Evolutionary conservation across 1,284 basidiomycete species (phyloP), one percentile per base, ranked within the genome.

Genomic region (Jaminaea rosea): DNA sequence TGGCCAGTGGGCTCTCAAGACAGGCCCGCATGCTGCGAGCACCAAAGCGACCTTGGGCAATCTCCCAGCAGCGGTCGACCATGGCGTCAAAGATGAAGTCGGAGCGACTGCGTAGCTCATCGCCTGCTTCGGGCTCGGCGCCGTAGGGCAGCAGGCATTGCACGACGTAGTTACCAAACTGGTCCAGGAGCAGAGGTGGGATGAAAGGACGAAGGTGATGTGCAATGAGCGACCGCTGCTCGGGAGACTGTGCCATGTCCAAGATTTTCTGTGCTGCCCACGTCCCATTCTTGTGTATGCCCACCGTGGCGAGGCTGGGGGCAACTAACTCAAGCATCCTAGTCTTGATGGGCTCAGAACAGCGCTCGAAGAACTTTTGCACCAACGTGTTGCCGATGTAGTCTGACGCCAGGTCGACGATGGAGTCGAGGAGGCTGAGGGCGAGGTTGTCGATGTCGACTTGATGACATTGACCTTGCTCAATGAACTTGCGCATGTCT

Each of bases 41-140:
- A 52, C 94, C 94, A 65, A 96, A 99, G 26, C 94, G 84, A 17
- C 88, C 88, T 78, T 96, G 91, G 0, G 89, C 89, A 54, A 96
- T 81, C 77, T 93, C 93, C 94, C 94, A 98, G 77, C 94, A 88
- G 46, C 94, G 86, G 75, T 98, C 93, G 44, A 89, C 85, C 81
- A 98, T 97, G 29, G 91, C 90, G 73, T 98, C 93, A 73, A 97
- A 97, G 56, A 98, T 87, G 75, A 97, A 97, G 64, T 94, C 90
- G 26, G 84, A 77, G 44, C 88, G 87, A n/a, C n/a, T n/a, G 17
- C 19, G 17, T 23, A n/a, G 15, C 11, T 42, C 19, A n/a, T 42
- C 39, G 13, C 39, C 39, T 11, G 15, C 39, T 42, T 42, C 39
- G 17, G 15, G 19, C 4, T 27, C 11, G n/a, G 21, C 23, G 19